Base-by-base conservation (phyloP, 805 yeast genomes). In the Saturnispora silvae region DNA sequence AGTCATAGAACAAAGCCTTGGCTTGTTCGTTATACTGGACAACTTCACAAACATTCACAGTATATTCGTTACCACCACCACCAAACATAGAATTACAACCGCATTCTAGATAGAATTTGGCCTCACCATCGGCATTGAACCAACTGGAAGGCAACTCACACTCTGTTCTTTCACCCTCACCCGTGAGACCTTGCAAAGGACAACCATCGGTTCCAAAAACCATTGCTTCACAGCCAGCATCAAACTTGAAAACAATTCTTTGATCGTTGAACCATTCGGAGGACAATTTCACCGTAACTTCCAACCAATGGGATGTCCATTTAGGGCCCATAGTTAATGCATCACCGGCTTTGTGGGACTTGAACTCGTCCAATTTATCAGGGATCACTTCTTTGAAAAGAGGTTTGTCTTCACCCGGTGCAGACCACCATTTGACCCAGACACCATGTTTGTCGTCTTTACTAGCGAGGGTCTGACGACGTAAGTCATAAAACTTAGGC, bases 251-350 rank as follows among this genome's bases (percentile, higher is more conserved):
- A 13, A 42, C 39, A 8, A 46, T 23, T 6, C 25, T 28, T 33
- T 45, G 39, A 13, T 67, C 64, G 17, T 64, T 53, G 8, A 60
- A 46, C 82, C 83, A 78, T 3, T 65, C 54, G 13, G 63, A 46
- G 0, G 95, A 95, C 4, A 89, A 63, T n/a, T 64, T 61, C 40
- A 83, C 59, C 11, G 67, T 59, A 16, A 89, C 61, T 47, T 75
- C 71, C 59, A 92, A 85, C 98, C 98, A 89, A 45, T 85, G 94
- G 1, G 97, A 81, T 41, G 89, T 79, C 98, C 98, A 89, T 11
- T 94, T 81, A 3, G 98, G 98, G 0, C 97, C 96, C 37, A 46
- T 39, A 9, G 20, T 20, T 55, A 82, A 85, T 7, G 66, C 60
- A 47, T 82, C 78, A 17, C 92, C 94, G 45, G 75, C 76, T 11